Percentiles rank a stretch among this genome's conserved stretches.
Evolutionary conservation across 2,329 filamentous ascomycete species (phyloP).

Genomic region (Cryphonectria parasitica): DNA sequence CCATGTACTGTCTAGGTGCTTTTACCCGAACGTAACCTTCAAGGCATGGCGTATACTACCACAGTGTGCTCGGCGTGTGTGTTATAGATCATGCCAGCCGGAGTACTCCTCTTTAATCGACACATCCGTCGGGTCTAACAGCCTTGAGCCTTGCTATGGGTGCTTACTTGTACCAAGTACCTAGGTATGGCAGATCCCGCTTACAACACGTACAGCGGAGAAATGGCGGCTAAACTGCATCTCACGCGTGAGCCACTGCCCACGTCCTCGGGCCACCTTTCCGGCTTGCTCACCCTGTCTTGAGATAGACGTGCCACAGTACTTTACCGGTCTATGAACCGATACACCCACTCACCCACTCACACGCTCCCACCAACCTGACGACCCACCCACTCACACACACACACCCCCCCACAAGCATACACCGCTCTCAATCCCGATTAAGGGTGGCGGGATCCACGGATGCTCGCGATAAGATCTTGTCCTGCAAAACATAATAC

Average conservation of each 20-base stretch:
- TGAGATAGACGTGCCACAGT: not conserved
- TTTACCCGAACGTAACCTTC: not conserved
- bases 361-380: not conserved
- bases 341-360: not conserved
- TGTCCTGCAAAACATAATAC: not conserved
- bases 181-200: not conserved
- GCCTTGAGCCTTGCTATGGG: not conserved
- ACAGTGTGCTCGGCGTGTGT: not conserved
- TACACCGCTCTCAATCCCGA: not conserved
- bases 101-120: not conserved
- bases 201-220: not conserved
- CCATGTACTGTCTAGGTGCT: not conserved
- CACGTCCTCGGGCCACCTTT: constrained; percentile 10
- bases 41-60: not conserved
- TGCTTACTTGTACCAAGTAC: not conserved
- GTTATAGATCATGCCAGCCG: not conserved
- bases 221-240: constrained; percentile 12
- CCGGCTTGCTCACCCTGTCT: not conserved
- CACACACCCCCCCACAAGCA: no score
- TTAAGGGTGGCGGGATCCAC: not conserved
- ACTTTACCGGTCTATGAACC: not conserved
- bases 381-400: not conserved
- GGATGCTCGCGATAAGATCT: not conserved
- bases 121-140: not conserved
- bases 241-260: not conserved